Percentiles rank a stretch among this genome's conserved stretches.
Evolutionary conservation across 2,329 filamentous ascomycete species (phyloP).

Genomic region (Diaporthe eres): DNA sequence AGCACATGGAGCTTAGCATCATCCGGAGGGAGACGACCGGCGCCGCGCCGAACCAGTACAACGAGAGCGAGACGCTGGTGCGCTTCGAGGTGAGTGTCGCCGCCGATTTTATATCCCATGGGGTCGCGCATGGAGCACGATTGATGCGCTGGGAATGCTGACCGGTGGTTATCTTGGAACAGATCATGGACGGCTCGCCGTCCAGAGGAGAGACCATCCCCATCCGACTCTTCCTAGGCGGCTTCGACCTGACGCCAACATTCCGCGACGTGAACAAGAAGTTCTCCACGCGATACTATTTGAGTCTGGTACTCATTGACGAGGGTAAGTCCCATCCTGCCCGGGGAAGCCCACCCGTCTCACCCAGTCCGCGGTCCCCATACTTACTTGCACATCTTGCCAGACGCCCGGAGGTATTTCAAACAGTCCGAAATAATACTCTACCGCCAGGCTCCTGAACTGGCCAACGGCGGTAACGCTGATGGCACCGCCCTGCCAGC

Average conservation of each 20-base stretch:
- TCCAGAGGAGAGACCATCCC: constrained; percentile 95
- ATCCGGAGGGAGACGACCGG: constrained; percentile 97
- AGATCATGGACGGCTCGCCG: constrained; percentile 99
- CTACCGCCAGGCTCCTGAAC: constrained; percentile 83
- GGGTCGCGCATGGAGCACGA: no score
- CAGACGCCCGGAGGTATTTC: constrained; percentile 96
- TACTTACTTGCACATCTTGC: constrained; percentile 29
- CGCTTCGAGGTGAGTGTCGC: constrained; percentile 82
- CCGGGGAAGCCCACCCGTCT: neutral
- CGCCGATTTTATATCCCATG: neutral
- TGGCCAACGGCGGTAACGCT: constrained; percentile 57
- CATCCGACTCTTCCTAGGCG: constrained; percentile 95
- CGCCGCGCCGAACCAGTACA: constrained; percentile 97
- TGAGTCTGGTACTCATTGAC: constrained; percentile 95
- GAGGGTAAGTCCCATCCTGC: constrained; percentile 73
- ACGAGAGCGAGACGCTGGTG: constrained; percentile 98
- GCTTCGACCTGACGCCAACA: constrained; percentile 96
- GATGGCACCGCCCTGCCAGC: constrained; percentile 55
- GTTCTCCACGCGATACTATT: constrained; percentile 97
- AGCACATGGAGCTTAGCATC: constrained; percentile 99
- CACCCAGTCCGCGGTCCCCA: no score
- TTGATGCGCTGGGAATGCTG: neutral
- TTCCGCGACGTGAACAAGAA: constrained; percentile 99
- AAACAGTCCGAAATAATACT: constrained; percentile 99
- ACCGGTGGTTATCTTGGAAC: neutral